Base-by-base conservation (phyloP, 148 eudicot genomes). In the Vaccinium darrowii region DNA sequence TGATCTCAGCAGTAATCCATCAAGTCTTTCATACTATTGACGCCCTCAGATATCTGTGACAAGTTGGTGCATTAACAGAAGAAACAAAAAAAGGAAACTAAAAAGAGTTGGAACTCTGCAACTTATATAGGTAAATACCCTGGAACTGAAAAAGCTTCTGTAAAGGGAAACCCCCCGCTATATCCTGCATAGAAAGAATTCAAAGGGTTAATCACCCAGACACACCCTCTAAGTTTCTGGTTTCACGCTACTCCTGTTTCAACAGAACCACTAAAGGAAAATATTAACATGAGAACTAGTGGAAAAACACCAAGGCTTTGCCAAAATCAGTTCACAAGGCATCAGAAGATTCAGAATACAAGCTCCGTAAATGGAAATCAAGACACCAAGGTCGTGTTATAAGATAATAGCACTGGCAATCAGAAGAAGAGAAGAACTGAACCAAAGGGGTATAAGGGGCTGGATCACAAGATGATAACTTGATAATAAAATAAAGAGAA, bases 31-130 rank as follows among this genome's bases (percentile, higher is more conserved):
- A 95, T 97, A 89, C 92, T 94, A 87, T 90, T 94, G 85, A 95
- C 98, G 76, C 95, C 99, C 89, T 97, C 98, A n/a, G 98, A 92
- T 84, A 95, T 97, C 99, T 95, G 97, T 67, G n/a, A 78, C 82
- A 86, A 76, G 62, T 67, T 12, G 33, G 82, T 23, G 12, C 53
- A 57, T 36, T 9, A 58, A 63, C 36, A 73, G 81, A 81, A 71
- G 25, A 71, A 43, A 43, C 39, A 84, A 57, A 3, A 47, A 57
- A 47, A 33, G 12, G 8, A 43, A 65, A 65, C 60, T 50, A 3
- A 65, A 84, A n/a, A 10, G 65, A 58, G 19, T 50, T 36, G 51
- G 33, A 69, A 69, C 74, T 69, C 74, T 7, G 8, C 74, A 4
- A 67, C 27, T 65, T 65, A 23, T 65, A 65, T 4, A 23, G n/a